Conservation (phyloP, 1,284 basidiomycete genomes). For the Kalmanozyma brasiliensis region DNA sequence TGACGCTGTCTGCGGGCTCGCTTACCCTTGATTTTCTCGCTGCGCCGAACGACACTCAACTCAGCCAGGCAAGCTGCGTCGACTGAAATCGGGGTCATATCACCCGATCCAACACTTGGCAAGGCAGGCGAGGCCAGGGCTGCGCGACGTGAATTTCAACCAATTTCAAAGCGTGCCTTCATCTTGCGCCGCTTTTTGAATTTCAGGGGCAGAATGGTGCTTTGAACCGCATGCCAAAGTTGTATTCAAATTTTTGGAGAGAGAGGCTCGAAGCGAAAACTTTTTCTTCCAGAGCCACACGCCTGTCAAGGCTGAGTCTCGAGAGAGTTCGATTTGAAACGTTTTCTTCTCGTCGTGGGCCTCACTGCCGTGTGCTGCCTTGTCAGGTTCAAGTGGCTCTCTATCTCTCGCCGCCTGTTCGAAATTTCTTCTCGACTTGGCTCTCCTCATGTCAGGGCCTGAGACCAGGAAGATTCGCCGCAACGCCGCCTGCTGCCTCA, state of each 20-base stretch:
- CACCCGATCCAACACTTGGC: too few species aligned
- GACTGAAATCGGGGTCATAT: too few species aligned
- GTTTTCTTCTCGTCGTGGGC: conserved; percentile 2
- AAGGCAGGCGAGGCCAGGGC: too few species aligned
- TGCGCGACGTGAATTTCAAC: conserved; percentile 1
- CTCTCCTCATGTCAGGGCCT: background rate
- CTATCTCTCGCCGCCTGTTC: background rate
- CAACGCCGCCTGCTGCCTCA: conserved; percentile 1
- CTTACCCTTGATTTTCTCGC: too few species aligned
- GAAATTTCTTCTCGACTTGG: conserved; percentile 5
- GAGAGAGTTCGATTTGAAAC: conserved; percentile 3
- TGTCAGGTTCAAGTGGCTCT: conserved; percentile 7
- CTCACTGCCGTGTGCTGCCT: conserved; percentile 3
- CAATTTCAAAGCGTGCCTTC: too few species aligned
- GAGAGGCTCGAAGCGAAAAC: conserved; percentile 16
- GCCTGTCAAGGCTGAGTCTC: conserved; percentile 17
- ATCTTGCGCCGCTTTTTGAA: background rate
- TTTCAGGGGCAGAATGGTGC: background rate
- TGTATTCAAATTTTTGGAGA: background rate
- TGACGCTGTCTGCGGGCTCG: conserved; percentile 1
- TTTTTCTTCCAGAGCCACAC: conserved; percentile 23
- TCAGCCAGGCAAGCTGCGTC: conserved; percentile 1
- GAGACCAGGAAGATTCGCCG: background rate
- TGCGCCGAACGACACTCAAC: conserved; percentile 8
- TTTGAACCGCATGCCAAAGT: background rate